Conservation (phyloP, 106 monocot genomes). For the Dioscorea dumetorum region DNA sequence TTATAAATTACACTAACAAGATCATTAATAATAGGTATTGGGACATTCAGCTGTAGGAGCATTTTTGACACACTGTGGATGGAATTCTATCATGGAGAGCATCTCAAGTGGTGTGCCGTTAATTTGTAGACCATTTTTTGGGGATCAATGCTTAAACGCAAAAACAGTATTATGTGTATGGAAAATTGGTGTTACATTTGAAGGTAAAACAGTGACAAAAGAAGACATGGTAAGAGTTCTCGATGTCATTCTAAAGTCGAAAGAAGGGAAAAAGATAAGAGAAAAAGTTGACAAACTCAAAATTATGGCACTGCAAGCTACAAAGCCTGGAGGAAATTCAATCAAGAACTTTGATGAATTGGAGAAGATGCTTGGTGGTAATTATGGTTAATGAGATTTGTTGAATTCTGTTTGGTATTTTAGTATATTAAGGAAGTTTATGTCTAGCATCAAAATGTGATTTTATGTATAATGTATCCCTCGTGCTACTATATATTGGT, state of each 20-base stretch:
- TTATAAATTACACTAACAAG: too few relatives aligned
- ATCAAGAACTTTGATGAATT: background rate
- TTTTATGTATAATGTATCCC: too few relatives aligned
- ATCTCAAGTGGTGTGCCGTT: conserved; percentile 50
- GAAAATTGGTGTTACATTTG: conserved; percentile 23
- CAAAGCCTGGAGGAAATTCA: conserved; percentile 4
- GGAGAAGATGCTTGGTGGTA: background rate
- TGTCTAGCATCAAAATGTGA: too few relatives aligned
- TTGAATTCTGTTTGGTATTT: too few relatives aligned
- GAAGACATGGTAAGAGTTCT: conserved; percentile 20
- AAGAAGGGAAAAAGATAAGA: conserved; percentile 42
- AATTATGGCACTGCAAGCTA: conserved; percentile 10
- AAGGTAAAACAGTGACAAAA: conserved; percentile 12
- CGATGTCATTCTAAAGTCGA: conserved; percentile 17
- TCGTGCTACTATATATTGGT: too few relatives aligned
- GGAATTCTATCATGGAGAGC: conserved; percentile 68
- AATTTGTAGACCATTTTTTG: conserved; percentile 47
- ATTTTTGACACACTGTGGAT: conserved; percentile 71
- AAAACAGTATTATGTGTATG: conserved; percentile 15
- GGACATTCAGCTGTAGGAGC: conserved; percentile 36
- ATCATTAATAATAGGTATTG: conserved; percentile 8
- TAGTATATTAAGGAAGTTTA: too few relatives aligned
- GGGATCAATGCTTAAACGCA: conserved; percentile 51
- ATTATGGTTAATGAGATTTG: too few relatives aligned
- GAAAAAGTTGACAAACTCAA: conserved; percentile 17